Evolutionary conservation across 352 stramenopile species (phyloP), one percentile per base, ranked within the genome.

Genomic region (Globisporangium iwayamae): DNA sequence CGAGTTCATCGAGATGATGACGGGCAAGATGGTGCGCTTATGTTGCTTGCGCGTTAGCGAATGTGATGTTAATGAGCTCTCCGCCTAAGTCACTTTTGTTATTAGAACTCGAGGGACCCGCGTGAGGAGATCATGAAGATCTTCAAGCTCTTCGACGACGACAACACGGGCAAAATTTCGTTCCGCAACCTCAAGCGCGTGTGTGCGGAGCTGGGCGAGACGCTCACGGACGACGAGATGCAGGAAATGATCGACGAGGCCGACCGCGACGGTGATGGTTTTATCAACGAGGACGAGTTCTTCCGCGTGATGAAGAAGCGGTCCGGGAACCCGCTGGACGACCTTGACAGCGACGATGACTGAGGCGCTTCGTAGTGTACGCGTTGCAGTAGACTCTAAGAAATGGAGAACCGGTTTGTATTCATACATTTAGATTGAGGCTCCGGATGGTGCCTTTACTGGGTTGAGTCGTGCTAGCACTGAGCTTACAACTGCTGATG

Each of bases 231-330:
- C 59, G 79, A 89, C 50, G 83, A 92, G 69, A 90, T 92, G 63
- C 89, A 98, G 68, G 92, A 98, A 64, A 98, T 98, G 93, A 98
- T 98, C 56, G 94, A 98, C 63, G 94, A 98, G 68, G 93, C 94
- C 16, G 94, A 98, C 59, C 81, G 93, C 13, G 92, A 98, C 60
- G 85, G 92, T 41, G 94, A 98, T 66, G 93, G 93, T 0, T 75
- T 97, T 20, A 97, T 98, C 70, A 98, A 97, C 64, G 87, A 97
- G 52, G 94, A 98, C 30, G 94, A 98, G 62, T 98, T 98, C 70
- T 98, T 96, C 68, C 85, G 91, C 11, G 91, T 98, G 36, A 98
- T 98, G 94, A 97, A 97, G 65, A 98, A 98, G 69, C 87, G 93
- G 6, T 95, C 88, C 14, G 93, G 97, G 5, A 96, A 97, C 53